phyloP scores from a whole-genome alignment of 768 basidiomycete genomes.

The Lepiota subincarnata region DNA sequence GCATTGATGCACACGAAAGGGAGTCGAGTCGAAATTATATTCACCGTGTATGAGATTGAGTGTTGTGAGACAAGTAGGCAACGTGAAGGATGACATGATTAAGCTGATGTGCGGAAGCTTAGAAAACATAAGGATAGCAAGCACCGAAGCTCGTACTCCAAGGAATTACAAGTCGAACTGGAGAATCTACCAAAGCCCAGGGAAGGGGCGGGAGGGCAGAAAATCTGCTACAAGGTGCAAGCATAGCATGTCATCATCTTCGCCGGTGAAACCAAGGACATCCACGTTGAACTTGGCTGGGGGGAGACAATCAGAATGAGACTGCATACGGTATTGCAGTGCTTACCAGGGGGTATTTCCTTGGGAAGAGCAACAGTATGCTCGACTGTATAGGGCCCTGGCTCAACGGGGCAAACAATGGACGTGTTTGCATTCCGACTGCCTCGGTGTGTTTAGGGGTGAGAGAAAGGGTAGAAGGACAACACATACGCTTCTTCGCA shows the following conservation, averaged over 20 bases:
- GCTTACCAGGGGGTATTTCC: slow-evolving; percentile 81
- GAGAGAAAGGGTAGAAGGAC: background rate
- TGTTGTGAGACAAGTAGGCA: too few species aligned
- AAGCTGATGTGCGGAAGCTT: too few species aligned
- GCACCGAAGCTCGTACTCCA: too few species aligned
- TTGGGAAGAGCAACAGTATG: slow-evolving; percentile 86
- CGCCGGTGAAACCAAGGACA: slow-evolving; percentile 63
- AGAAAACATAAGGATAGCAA: too few species aligned
- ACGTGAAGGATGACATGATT: too few species aligned
- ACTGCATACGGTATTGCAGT: background rate
- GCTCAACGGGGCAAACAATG: slow-evolving; percentile 80
- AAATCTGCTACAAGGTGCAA: slow-evolving; percentile 79
- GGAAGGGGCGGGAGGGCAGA: slow-evolving; percentile 38
- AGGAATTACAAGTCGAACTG: too few species aligned
- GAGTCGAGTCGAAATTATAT: too few species aligned
- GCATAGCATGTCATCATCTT: slow-evolving; percentile 78
- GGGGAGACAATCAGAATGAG: slow-evolving; percentile 6
- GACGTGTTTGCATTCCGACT: slow-evolving; percentile 73
- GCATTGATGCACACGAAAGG: too few species aligned
- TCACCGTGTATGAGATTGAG: too few species aligned
- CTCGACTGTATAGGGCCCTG: slow-evolving; percentile 64
- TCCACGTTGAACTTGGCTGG: slow-evolving; percentile 81
- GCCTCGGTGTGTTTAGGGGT: slow-evolving; percentile 7
- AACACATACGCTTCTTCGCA: slow-evolving; percentile 89
- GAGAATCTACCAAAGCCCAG: slow-evolving; percentile 21